Percentiles rank a stretch among this genome's conserved stretches.
phyloP scores from a whole-genome alignment of 139 green algal species.

The Tetratostichococcus sp. region DNA sequence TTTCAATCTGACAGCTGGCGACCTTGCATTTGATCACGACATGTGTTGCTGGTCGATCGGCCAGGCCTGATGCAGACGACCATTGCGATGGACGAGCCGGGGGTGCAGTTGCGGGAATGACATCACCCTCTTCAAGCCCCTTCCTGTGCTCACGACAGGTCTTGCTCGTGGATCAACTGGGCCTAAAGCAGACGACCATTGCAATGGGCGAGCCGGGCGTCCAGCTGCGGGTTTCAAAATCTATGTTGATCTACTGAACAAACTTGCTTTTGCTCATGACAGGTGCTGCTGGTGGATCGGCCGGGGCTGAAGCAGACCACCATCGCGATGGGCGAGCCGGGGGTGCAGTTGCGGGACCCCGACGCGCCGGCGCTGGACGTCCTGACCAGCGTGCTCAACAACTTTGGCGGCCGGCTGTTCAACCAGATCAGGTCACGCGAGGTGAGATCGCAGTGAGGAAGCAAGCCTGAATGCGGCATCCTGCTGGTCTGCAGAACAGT shows the following conservation, averaged over 20 bases:
- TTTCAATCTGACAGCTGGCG: no score
- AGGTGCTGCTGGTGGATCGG: neutral
- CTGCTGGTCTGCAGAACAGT: no score
- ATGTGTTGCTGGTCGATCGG: neutral
- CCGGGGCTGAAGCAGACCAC: constrained; percentile 39
- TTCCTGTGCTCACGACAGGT: neutral
- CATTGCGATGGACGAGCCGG: constrained; percentile 52
- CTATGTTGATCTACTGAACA: constrained; percentile 54
- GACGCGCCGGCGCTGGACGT: constrained; percentile 61
- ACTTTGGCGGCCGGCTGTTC: constrained; percentile 77
- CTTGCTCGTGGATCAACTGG: constrained; percentile 1
- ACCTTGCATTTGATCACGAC: neutral
- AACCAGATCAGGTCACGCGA: constrained; percentile 64
- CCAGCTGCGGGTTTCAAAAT: constrained; percentile 51
- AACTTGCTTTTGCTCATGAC: constrained; percentile 23
- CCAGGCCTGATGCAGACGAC: constrained; percentile 38
- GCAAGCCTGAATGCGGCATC: no score
- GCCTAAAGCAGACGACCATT: constrained; percentile 45
- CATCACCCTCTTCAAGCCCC: constrained; percentile 63
- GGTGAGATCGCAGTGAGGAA: no score
- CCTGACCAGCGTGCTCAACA: constrained; percentile 62
- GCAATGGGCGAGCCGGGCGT: constrained; percentile 58
- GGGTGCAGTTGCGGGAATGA: constrained; percentile 55
- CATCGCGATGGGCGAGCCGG: constrained; percentile 53
- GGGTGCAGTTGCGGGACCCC: constrained; percentile 55